phyloP scores from a whole-genome alignment of 495 filamentous ascomycete genomes.

The Neurospora sp. region DNA sequence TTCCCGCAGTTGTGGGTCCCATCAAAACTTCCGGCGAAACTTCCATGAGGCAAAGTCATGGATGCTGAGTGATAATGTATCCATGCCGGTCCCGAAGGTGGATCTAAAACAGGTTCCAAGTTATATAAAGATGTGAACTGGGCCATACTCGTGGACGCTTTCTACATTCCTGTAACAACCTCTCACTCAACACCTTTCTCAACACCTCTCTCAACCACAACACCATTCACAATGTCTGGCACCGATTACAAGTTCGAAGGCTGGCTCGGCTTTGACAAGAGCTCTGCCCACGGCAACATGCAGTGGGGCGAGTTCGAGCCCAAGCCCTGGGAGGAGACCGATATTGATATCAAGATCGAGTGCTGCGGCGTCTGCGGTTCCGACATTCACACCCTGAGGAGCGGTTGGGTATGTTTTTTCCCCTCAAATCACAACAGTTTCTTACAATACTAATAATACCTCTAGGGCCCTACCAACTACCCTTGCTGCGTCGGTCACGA shows the following conservation, averaged over 20 bases:
- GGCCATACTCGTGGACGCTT: neutral
- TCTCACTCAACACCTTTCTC: neutral
- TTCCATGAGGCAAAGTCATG: neutral
- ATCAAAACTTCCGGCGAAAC: neutral
- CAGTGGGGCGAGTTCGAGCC: slow-evolving; percentile 61
- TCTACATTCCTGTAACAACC: neutral
- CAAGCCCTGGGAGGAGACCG: slow-evolving; percentile 67
- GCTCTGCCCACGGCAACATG: slow-evolving; percentile 57
- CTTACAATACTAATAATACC: neutral
- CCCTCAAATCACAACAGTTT: neutral
- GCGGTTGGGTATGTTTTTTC: slow-evolving; percentile 50
- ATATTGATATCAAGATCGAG: slow-evolving; percentile 67
- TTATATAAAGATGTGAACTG: neutral
- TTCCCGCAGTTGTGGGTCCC: neutral
- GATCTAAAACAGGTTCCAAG: neutral
- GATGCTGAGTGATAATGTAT: neutral
- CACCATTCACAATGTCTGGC: slow-evolving; percentile 10
- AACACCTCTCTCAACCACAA: neutral
- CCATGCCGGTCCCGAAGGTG: neutral
- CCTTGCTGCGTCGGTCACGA: slow-evolving; percentile 76
- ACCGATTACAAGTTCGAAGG: slow-evolving; percentile 54
- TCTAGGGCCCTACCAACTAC: slow-evolving; percentile 50
- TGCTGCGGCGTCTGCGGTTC: slow-evolving; percentile 81
- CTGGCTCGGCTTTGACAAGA: slow-evolving; percentile 61
- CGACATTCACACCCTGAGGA: slow-evolving; percentile 66